Base-by-base conservation (phyloP, 352 stramenopile genomes). In the Elongisporangium prolatum region DNA sequence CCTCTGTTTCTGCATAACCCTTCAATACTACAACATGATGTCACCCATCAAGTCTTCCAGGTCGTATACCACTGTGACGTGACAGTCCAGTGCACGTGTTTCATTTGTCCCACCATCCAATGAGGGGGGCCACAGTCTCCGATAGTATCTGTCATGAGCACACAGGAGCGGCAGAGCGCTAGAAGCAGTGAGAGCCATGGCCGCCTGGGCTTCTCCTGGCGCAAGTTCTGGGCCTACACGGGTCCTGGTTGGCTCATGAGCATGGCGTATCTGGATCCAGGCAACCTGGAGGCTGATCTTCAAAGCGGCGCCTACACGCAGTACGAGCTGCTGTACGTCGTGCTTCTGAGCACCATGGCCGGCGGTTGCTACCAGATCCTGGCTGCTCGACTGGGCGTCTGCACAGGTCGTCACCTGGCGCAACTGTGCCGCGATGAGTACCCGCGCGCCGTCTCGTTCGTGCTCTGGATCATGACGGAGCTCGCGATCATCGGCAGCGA, bases 231-330 rank as follows among this genome's bases (percentile, higher is more conserved):
- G 77, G 66, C 72, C 22, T 84, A 65, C 52, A 81, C 75, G 0
- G 75, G 77, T 0, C 77, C 77, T 17, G 77, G 77, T 0, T 86
- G 77, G 77, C 73, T 86, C 69, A 82, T 86, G 69, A 81, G 72
- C 60, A 89, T 96, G 63, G 91, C 92, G 13, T 98, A 97, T 57
- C 61, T 98, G 34, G 91, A 97, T 68, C 92, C 89, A 0, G 89
- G 88, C 9, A 98, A 97, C 67, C 89, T 98, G 49, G 89, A 98
- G 59, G 89, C 88, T 10, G 90, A 97, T 60, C 80, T 98, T 53
- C 90, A 97, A 61, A 91, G 78, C 38, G 89, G 90, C 38, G 79
- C 76, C 11, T 96, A 93, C 51, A 81, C 80, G 11, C 73, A 77
- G 56, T 97, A 96, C 59, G 74, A 79, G 22, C 70, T 93, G 48